phyloP scores from a whole-genome alignment of 2,329 filamentous ascomycete species.

The Biscogniauxia marginata region DNA sequence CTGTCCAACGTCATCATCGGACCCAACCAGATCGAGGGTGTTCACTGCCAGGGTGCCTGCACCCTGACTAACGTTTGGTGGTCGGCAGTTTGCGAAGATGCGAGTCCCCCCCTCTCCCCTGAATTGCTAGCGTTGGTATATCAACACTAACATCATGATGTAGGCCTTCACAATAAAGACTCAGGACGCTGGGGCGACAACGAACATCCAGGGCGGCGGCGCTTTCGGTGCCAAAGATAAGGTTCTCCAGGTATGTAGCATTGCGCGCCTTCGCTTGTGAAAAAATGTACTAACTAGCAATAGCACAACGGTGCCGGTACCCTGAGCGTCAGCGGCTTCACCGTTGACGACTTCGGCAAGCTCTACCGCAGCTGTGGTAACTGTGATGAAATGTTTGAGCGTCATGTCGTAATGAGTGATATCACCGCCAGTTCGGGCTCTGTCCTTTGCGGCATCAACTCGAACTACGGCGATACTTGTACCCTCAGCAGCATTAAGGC shows the following conservation, averaged over 20 bases:
- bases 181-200: conserved; percentile 25
- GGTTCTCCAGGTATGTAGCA: conserved; percentile 33
- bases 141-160: neutral
- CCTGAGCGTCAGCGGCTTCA: conserved; percentile 39
- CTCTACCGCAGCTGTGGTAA: conserved; percentile 51
- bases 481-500: neutral
- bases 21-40: conserved; percentile 43
- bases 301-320: conserved; percentile 39
- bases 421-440: conserved; percentile 42
- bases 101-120: conserved; percentile 11
- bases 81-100: conserved; percentile 47
- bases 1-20: conserved; percentile 49
- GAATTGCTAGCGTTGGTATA: neutral
- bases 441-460: conserved; percentile 46
- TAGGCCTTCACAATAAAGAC: neutral
- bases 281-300: neutral
- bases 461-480: conserved; percentile 41
- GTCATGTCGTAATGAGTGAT: conserved; percentile 40
- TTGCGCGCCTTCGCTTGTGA: conserved; percentile 17
- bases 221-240: conserved; percentile 42
- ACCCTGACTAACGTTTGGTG: conserved; percentile 46
- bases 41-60: conserved; percentile 45
- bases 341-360: conserved; percentile 45
- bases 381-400: conserved; percentile 31
- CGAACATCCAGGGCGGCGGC: conserved; percentile 42